Base-by-base conservation (phyloP, 2,329 filamentous ascomycete species). In the Botryotinia narcissicola region DNA sequence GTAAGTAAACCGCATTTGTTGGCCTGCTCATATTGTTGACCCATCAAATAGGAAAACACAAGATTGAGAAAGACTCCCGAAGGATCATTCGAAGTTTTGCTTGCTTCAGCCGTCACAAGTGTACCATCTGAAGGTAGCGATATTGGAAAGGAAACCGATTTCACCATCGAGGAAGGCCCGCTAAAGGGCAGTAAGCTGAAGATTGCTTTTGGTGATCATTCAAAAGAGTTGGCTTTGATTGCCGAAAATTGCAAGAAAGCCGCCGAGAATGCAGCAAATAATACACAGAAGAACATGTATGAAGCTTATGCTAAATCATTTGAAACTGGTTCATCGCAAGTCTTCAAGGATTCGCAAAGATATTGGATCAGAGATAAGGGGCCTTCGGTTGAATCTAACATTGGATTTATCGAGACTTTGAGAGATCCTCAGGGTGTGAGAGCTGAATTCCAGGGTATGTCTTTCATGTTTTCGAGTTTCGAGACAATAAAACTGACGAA, bases 351-450 rank as follows among this genome's bases (percentile, higher is more conserved):
- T 80, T 91, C 90, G 76, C 93, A 96, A 82, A 87, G 92, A 76
- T 88, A 87, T 79, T 96, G 93, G 93, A 93, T 96, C 76, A 89
- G 90, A 79, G 93, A 97, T 81, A 93, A 94, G 81, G 91, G 91
- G 32, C 93, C 93, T 6, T 89, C 88, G 83, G 89, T 97, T 48
- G 93, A 96, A 82, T 91, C 88, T 62, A 94, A 95, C 81, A 88
- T 95, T 77, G 93, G 93, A 1, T 96, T 96, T 80, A 92, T 96
- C 70, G 93, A 96, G 84, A 94, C 93, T 0, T 96, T 96, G 81
- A 87, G 93, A 78, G 93, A 97, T 80, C 93, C 93, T 44, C 90
- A 92, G 74, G 93, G 93, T 74, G 89, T 94, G 46, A 87, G 93
- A 75, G 93, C 91, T 74, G 93, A 96, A 81, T 97, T 92, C 91